Evolutionary conservation across 495 filamentous ascomycete species (phyloP).

Genomic region (Sordaria brevicollis): DNA sequence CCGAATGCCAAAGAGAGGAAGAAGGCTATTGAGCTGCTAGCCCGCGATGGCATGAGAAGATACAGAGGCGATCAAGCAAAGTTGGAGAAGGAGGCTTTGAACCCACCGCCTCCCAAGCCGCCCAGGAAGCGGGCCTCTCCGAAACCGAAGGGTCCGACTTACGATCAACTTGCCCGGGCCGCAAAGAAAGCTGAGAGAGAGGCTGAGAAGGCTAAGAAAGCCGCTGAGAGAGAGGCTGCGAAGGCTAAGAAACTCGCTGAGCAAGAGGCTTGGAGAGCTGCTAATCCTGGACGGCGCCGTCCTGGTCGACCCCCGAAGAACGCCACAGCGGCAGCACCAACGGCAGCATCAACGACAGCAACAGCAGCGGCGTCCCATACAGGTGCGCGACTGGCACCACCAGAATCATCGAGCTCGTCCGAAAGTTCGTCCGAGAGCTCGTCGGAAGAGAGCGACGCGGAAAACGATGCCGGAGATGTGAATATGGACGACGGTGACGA

Average conservation of each 20-base stretch:
- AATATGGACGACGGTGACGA: too few relatives aligned
- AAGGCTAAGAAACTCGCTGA: background rate
- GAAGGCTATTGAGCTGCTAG: conserved; percentile 59
- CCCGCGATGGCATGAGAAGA: conserved; percentile 65
- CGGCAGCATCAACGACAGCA: background rate
- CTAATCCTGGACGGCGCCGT: background rate
- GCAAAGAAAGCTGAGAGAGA: background rate
- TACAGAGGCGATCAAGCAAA: conserved; percentile 46
- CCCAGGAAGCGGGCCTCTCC: background rate
- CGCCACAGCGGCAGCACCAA: background rate
- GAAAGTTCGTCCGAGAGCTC: background rate
- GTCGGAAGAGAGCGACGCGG: background rate
- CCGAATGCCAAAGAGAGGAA: conserved; percentile 44
- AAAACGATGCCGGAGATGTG: background rate
- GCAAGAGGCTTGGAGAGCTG: background rate
- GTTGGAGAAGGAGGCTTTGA: conserved; percentile 31
- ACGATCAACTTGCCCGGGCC: background rate
- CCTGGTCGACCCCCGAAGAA: conserved; percentile 2
- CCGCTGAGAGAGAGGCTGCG: background rate
- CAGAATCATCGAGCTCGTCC: background rate
- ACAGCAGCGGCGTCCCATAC: background rate
- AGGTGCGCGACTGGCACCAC: background rate
- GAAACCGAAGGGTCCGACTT: conserved; percentile 1
- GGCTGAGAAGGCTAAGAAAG: background rate
- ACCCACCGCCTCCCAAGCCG: conserved; percentile 9